A percentile compares a stretch with the other conserved stretches of the same genome.
These are phyloP conservation scores for Diplocarpon rosae DNA, from an alignment of 2,329 filamentous ascomycete genomes.

Conservation along the genomic window DNA sequence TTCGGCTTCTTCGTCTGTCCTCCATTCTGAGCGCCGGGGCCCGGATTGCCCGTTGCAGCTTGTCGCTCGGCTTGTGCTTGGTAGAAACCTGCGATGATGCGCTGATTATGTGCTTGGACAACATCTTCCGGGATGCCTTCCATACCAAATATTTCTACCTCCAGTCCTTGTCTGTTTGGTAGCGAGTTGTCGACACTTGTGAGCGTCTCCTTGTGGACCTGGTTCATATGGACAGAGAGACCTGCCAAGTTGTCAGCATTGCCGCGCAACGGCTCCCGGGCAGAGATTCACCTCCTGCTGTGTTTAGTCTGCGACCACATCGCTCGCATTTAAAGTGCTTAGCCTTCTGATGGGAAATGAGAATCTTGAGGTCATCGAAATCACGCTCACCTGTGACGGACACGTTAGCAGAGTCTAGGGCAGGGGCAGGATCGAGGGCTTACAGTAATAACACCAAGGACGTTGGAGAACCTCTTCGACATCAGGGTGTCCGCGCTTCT, in stretches of 20 bases:
- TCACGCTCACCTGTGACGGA: conserved; percentile 76
- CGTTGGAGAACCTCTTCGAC: conserved; percentile 79
- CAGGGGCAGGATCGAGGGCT: conserved; percentile 14
- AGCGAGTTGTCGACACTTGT: conserved; percentile 85
- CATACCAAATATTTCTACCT: conserved; percentile 97
- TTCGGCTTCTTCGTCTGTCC: conserved; percentile 60
- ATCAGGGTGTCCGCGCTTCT: conserved; percentile 76
- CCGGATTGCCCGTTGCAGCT: conserved; percentile 72
- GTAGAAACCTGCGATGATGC: conserved; percentile 77
- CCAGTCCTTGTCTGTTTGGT: conserved; percentile 71
- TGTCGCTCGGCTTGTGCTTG: conserved; percentile 74
- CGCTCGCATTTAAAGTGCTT: conserved; percentile 98
- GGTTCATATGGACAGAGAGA: conserved; percentile 92
- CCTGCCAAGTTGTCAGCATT: conserved; percentile 39
- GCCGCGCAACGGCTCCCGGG: conserved; percentile 12
- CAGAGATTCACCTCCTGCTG: conserved; percentile 66
- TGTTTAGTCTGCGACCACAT: conserved; percentile 82
- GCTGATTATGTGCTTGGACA: conserved; percentile 71
- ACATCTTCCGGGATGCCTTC: conserved; percentile 88
- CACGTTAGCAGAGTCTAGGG: neutral
- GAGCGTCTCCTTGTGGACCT: conserved; percentile 93
- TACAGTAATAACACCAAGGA: conserved; percentile 97
- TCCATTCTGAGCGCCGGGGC: conserved; percentile 52
- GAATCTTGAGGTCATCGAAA: conserved; percentile 92
- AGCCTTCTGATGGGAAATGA: conserved; percentile 96